These are phyloP conservation scores for Geranium incanum DNA, from an alignment of 441 rosid species.

Conservation along the genomic window DNA sequence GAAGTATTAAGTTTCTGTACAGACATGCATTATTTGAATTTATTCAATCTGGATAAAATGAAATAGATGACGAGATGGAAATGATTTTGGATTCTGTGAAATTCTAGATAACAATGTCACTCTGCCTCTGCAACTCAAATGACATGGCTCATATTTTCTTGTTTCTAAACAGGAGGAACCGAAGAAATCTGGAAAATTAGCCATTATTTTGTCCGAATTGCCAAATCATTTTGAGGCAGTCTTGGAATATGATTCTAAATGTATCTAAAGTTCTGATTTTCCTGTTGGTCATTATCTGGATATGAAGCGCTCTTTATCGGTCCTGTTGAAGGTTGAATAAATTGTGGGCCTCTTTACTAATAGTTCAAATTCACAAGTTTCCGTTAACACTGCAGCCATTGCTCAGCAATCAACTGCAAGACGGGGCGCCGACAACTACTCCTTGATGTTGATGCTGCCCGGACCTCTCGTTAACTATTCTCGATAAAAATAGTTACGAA, in stretches of 20 bases:
- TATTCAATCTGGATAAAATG: constrained; percentile 20
- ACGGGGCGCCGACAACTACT: background rate
- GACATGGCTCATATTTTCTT: constrained; percentile 12
- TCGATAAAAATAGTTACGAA: background rate
- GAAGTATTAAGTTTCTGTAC: constrained; percentile 36
- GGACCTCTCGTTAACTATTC: background rate
- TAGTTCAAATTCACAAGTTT: background rate
- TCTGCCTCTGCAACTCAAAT: constrained; percentile 12
- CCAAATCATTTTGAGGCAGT: background rate
- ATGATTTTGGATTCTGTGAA: constrained; percentile 1
- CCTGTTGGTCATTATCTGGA: background rate
- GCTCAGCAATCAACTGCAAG: background rate
- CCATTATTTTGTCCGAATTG: background rate
- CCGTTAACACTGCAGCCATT: background rate
- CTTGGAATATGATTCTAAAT: background rate
- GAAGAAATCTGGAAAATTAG: constrained; percentile 17
- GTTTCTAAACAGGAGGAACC: constrained; percentile 14
- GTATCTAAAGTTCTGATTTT: background rate
- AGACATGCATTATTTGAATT: constrained; percentile 29
- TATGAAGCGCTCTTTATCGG: background rate
- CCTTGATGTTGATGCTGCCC: background rate
- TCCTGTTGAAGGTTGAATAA: background rate
- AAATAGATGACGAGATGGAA: constrained; percentile 9
- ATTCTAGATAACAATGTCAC: background rate
- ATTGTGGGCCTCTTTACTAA: background rate